These are phyloP conservation scores for Waltergamsia citrina DNA, from an alignment of 2,329 filamentous ascomycete genomes.

Conservation along the genomic window DNA sequence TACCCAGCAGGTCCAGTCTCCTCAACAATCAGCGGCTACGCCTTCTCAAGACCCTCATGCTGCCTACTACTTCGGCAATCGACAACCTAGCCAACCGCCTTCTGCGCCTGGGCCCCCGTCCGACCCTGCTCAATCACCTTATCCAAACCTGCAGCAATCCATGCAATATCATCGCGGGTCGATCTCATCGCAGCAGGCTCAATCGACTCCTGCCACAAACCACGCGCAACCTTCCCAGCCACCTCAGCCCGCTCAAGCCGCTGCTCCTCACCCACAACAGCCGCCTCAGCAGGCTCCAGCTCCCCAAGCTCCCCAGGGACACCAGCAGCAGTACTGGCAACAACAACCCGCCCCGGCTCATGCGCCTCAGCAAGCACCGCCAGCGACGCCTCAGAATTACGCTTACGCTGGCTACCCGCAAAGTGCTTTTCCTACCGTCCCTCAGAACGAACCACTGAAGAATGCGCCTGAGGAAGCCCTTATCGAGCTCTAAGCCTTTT, in stretches of 20 bases:
- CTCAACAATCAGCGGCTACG: constrained; percentile 16
- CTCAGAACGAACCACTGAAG: constrained; percentile 31
- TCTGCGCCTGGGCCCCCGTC: constrained; percentile 17
- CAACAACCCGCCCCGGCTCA: background rate
- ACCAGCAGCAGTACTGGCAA: constrained; percentile 16
- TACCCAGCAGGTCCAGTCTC: constrained; percentile 15
- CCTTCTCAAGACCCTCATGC: constrained; percentile 39
- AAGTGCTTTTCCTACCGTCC: constrained; percentile 55
- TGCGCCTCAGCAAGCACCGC: constrained; percentile 9
- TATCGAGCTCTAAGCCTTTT: constrained; percentile 61
- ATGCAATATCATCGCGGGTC: constrained; percentile 34
- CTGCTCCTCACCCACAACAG: constrained; percentile 18
- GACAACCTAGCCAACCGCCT: constrained; percentile 19
- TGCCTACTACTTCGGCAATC: constrained; percentile 47
- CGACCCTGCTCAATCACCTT: constrained; percentile 35
- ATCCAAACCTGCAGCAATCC: constrained; percentile 40
- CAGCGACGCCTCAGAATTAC: constrained; percentile 28
- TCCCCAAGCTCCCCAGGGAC: constrained; percentile 11
- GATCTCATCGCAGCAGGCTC: constrained; percentile 20
- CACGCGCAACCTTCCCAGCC: constrained; percentile 21
- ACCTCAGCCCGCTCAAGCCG: constrained; percentile 19
- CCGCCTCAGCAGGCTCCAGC: constrained; percentile 13
- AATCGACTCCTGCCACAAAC: constrained; percentile 14
- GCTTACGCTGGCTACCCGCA: constrained; percentile 43
- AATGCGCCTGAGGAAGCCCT: constrained; percentile 64